Evolutionary conservation across 129 eudicot species (phyloP).

Genomic region (Lonicera japonica): DNA sequence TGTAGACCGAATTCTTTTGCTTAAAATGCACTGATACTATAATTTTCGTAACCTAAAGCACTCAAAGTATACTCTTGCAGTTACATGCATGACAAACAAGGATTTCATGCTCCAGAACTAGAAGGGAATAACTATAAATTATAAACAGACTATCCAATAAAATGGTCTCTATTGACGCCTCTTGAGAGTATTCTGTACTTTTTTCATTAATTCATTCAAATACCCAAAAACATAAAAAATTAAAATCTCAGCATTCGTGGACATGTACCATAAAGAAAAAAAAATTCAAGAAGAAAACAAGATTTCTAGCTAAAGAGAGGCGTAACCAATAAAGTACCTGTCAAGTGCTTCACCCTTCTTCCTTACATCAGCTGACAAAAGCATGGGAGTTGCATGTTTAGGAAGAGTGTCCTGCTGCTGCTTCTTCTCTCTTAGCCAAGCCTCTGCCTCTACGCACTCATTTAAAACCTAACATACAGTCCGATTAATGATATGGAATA

Average conservation of each 20-base stretch:
- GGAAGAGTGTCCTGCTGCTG: constrained; percentile 70
- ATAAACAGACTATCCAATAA: too few relatives aligned
- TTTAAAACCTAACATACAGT: constrained; percentile 44
- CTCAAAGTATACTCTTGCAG: background rate
- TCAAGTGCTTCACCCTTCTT: constrained; percentile 72
- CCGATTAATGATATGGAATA: background rate
- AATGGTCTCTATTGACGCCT: too few relatives aligned
- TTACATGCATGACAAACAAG: background rate
- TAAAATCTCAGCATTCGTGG: background rate
- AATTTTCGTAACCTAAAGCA: too few relatives aligned
- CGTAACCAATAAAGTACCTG: constrained; percentile 33
- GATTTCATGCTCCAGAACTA: background rate
- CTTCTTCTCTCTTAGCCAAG: constrained; percentile 76
- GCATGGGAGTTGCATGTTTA: constrained; percentile 57
- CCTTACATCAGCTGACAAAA: constrained; percentile 61
- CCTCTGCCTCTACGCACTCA: constrained; percentile 73
- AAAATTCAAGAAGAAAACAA: too few relatives aligned
- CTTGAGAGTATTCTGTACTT: too few relatives aligned
- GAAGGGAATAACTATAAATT: background rate
- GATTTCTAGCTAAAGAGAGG: background rate
- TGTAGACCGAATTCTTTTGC: constrained; percentile 23
- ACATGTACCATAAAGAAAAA: too few relatives aligned
- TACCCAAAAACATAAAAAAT: background rate
- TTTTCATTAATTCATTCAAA: background rate
- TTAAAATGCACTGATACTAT: background rate